phyloP scores from a whole-genome alignment of 148 eudicot species.

The Cornus suecica region DNA sequence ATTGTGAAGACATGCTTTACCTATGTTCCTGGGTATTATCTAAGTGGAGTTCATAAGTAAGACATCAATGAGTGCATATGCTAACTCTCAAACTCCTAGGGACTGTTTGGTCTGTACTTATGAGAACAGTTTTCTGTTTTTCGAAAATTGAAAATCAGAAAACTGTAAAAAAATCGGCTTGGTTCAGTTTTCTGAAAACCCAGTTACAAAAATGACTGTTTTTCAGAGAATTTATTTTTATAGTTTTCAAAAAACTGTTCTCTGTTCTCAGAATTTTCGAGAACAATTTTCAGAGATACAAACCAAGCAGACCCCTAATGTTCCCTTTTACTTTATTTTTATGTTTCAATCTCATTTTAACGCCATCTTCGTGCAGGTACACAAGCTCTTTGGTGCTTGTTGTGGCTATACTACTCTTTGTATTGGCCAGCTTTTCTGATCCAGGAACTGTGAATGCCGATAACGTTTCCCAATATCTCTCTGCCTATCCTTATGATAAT shows the following conservation, averaged over 20 bases:
- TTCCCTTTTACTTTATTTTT: slow-evolving; percentile 1
- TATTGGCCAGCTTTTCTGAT: slow-evolving; percentile 87
- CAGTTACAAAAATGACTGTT: no score
- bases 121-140: no score
- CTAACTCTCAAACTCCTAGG: no score
- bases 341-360: slow-evolving; percentile 24
- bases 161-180: no score
- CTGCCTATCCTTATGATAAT: slow-evolving; percentile 89
- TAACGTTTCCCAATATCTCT: slow-evolving; percentile 74
- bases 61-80: neutral
- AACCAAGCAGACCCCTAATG: no score
- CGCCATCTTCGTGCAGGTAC: slow-evolving; percentile 58
- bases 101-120: no score
- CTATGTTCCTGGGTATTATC: slow-evolving; percentile 83
- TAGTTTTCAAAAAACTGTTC: no score
- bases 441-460: slow-evolving; percentile 84
- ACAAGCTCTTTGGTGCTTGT: slow-evolving; percentile 74
- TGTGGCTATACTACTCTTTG: slow-evolving; percentile 76
- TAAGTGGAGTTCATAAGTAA: slow-evolving; percentile 86
- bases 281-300: no score
- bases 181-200: no score
- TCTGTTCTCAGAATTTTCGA: no score
- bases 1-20: slow-evolving; percentile 62
- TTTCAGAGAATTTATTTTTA: no score
- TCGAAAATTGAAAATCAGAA: no score